A percentile compares a stretch with the other conserved stretches of the same genome.
Conservation (phyloP, 192 early-diverging fungal genomes). For the Coemansia sp. region DNA sequence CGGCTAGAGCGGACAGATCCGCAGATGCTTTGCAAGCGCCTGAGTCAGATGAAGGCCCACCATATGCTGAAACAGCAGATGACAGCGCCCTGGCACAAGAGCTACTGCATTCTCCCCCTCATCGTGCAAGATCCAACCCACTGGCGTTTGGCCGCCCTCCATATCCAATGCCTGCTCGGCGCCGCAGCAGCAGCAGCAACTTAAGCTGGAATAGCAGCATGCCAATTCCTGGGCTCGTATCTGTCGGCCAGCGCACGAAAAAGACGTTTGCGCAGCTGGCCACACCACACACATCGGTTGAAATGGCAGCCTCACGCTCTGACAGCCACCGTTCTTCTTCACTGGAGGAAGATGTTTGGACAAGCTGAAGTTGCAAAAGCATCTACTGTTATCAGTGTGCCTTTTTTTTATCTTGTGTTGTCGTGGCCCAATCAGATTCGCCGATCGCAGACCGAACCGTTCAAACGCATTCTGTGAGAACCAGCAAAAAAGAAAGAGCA, state of each 20-base stretch:
- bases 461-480: not conserved
- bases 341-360: constrained; percentile 15
- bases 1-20: constrained; percentile 2
- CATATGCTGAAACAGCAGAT: not conserved
- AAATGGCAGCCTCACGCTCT: not conserved
- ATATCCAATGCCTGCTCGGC: not conserved
- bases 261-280: not conserved
- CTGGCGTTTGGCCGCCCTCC: not conserved
- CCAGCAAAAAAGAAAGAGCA: not conserved
- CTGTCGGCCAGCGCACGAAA: not conserved
- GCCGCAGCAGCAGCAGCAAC: not conserved
- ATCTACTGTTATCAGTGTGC: not conserved
- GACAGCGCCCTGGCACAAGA: not conserved
- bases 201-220: not conserved
- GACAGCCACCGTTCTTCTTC: constrained; percentile 2
- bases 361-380: constrained; percentile 11
- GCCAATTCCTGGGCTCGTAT: not conserved
- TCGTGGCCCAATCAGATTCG: constrained; percentile 19
- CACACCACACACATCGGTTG: not conserved
- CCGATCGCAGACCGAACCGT: not conserved
- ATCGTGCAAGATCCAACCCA: constrained; percentile 1
- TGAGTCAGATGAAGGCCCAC: not conserved
- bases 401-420: not conserved
- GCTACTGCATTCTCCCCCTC: not conserved
- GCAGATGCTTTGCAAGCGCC: not conserved